Evolutionary conservation across 768 basidiomycete genomes (phyloP).

Genomic region (Suillus subluteus): DNA sequence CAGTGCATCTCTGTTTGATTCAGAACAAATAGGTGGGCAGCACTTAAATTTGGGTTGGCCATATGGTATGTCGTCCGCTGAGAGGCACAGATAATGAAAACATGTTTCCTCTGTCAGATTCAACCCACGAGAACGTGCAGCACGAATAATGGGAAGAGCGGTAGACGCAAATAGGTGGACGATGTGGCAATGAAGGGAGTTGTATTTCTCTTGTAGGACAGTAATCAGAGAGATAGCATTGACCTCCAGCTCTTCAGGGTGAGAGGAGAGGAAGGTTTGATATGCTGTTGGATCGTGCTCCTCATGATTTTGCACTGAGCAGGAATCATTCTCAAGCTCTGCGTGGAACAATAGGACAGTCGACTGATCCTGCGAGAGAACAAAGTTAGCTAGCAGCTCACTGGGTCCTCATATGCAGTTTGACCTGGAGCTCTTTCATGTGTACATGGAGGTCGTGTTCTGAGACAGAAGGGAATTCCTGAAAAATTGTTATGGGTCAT

Average conservation of each 20-base stretch:
- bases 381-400: slow-evolving; percentile 11
- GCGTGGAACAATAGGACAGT: slow-evolving; percentile 91
- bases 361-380: slow-evolving; percentile 53
- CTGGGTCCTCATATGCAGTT: slow-evolving; percentile 7
- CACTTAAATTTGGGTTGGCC: slow-evolving; percentile 92
- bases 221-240: slow-evolving; percentile 83
- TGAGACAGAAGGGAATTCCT: slow-evolving; percentile 93
- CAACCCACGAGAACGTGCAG: slow-evolving; percentile 64
- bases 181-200: slow-evolving; percentile 83
- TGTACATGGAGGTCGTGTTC: slow-evolving; percentile 69
- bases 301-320: slow-evolving; percentile 19
- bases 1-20: slow-evolving; percentile 69
- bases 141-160: slow-evolving; percentile 76
- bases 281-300: slow-evolving; percentile 60
- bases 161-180: slow-evolving; percentile 91
- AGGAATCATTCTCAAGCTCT: slow-evolving; percentile 60
- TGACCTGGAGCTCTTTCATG: slow-evolving; percentile 77
- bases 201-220: slow-evolving; percentile 60
- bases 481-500: slow-evolving; percentile 12
- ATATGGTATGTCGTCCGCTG: slow-evolving; percentile 70
- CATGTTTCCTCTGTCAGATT: slow-evolving; percentile 94
- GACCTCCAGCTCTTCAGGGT: slow-evolving; percentile 79
- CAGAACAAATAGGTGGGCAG: slow-evolving; percentile 88
- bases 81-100: slow-evolving; percentile 92
- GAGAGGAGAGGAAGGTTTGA: slow-evolving; percentile 81